phyloP scores from a whole-genome alignment of 1,284 basidiomycete genomes.

The Kalmanozyma brasiliensis region DNA sequence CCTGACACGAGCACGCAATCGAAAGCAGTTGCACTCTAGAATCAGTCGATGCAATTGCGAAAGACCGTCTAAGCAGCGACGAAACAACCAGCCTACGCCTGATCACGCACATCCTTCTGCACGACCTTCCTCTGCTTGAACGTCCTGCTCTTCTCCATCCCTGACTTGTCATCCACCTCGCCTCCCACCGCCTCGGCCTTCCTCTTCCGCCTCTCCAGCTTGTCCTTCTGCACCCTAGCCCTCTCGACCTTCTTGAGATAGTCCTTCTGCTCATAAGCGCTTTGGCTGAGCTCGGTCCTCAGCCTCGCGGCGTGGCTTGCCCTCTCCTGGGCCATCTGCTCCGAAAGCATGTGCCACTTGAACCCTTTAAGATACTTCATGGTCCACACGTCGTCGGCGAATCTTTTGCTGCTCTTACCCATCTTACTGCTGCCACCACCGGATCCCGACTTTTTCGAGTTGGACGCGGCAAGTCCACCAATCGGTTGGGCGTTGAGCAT shows the following conservation, averaged over 20 bases:
- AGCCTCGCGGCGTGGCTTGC: constrained; percentile 87
- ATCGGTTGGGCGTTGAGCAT: constrained; percentile 97
- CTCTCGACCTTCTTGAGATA: constrained; percentile 95
- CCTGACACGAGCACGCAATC: background rate
- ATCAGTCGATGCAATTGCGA: background rate
- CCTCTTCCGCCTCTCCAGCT: constrained; percentile 73
- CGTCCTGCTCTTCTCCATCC: constrained; percentile 43
- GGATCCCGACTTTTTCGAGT: constrained; percentile 44
- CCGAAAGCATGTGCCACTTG: constrained; percentile 98
- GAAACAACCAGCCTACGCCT: constrained; percentile 15
- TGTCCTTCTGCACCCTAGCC: constrained; percentile 87
- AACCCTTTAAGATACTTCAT: constrained; percentile 98
- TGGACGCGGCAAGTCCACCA: constrained; percentile 68
- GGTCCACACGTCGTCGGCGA: constrained; percentile 98
- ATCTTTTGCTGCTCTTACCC: constrained; percentile 68
- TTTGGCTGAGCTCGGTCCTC: constrained; percentile 90
- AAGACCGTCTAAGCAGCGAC: too few relatives aligned
- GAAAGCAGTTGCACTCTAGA: background rate
- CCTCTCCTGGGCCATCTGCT: constrained; percentile 96
- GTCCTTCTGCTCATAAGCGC: constrained; percentile 86
- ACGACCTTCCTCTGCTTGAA: constrained; percentile 62
- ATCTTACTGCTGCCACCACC: constrained; percentile 53
- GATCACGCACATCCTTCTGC: constrained; percentile 61
- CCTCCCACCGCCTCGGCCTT: constrained; percentile 31
- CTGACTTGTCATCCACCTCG: constrained; percentile 26